Evolutionary conservation across 371 early-diverging fungal genomes (phyloP), one percentile per base, ranked within the genome.

Genomic region (Phascolomyces articulosus): DNA sequence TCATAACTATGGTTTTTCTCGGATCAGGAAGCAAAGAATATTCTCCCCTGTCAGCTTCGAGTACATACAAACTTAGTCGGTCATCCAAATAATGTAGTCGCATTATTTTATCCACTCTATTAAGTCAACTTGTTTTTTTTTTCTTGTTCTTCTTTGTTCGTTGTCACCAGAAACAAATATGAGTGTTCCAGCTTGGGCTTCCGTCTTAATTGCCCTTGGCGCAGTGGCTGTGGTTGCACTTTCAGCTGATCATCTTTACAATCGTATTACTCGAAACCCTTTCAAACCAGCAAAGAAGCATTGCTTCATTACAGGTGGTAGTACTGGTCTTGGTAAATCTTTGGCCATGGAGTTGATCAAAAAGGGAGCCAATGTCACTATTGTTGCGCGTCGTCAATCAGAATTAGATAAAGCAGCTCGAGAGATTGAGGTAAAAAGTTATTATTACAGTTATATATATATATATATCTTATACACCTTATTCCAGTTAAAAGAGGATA

Each of bases 251-350:
- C 64, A 54, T 21, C 18, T 80, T 8, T 73, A 77, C 40, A 58
- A 40, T 16, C 70, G 66, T 2, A 28, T 74, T 4, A 73, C 71
- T 11, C 75, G 78, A 18, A 58, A 65, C 1, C 79, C 83, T 16
- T 79, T 79, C 27, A 63, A 66, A 28, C 78, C 80, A 18, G 71
- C 71, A 10, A 75, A 75, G n/a, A 80, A 90, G 73, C 93, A 92
- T 73, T 89, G 92, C 55, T 91, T 96, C 64, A 85, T 99, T 40
- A 94, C 98, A 0, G 99, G 99, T 59, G 98, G 95, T 64, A 95
- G 95, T 66, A 88, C 91, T 27, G 99, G 99, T 1, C 85, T 97
- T 21, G 99, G 99, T 28, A 86, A 90, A 61, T 84, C 89, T 4
- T 66, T 98, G 4, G 97, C 96, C 18, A 76, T 88, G 40, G 79